Percentiles rank a stretch among this genome's conserved stretches.
Evolutionary conservation across 345 rosid species (phyloP).

Genomic region (Brassica incana): DNA sequence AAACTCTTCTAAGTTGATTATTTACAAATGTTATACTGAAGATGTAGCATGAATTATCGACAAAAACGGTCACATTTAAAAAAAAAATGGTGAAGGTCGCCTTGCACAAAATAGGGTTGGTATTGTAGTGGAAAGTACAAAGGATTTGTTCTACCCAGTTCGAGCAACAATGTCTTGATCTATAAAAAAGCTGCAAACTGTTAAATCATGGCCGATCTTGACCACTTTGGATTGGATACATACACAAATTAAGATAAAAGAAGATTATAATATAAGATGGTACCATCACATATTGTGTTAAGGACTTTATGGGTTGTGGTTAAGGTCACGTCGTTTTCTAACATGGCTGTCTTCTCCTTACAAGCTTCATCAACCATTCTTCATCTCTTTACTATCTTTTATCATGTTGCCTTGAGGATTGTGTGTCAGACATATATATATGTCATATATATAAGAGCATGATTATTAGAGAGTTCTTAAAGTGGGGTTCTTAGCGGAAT

Average conservation of each 20-base stretch:
- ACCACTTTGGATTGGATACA: conserved; percentile 31
- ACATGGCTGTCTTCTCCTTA: conserved; percentile 44
- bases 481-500: no score
- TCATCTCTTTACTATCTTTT: conserved; percentile 41
- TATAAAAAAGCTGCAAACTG: conserved; percentile 42
- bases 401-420: conserved; percentile 38
- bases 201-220: conserved; percentile 41
- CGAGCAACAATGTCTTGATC: conserved; percentile 39
- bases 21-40: background rate
- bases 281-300: conserved; percentile 25
- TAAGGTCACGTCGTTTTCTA: conserved; percentile 45
- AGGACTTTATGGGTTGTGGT: conserved; percentile 41
- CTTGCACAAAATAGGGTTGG: conserved; percentile 38
- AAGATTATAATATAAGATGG: conserved; percentile 25
- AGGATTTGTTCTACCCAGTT: conserved; percentile 37
- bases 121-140: conserved; percentile 35
- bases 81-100: conserved; percentile 18
- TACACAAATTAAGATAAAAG: conserved; percentile 26
- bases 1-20: background rate
- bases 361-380: conserved; percentile 38
- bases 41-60: conserved; percentile 11
- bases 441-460: no score
- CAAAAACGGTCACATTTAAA: conserved; percentile 7
- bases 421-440: conserved; percentile 36
- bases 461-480: no score